phyloP scores from a whole-genome alignment of 306 rosid genomes.

The Inga leiocalycina region DNA sequence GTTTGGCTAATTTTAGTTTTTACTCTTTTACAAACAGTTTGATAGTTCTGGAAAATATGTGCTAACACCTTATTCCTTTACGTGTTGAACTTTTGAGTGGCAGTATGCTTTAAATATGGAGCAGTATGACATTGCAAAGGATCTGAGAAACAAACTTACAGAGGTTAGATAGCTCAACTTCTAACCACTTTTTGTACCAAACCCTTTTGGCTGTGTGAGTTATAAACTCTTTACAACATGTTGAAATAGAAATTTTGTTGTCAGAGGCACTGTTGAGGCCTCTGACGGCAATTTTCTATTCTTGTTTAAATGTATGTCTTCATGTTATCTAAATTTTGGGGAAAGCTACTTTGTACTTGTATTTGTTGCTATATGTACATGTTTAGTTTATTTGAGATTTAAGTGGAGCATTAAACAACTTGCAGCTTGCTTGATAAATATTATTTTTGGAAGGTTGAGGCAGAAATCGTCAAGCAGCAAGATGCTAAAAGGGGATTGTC shows the following conservation, averaged over 20 bases:
- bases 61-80: slow-evolving; percentile 13
- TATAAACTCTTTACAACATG: neutral
- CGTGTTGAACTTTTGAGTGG: slow-evolving; percentile 34
- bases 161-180: slow-evolving; percentile 63
- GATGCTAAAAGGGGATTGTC: slow-evolving; percentile 80
- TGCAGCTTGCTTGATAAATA: slow-evolving; percentile 34
- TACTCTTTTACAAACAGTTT: neutral
- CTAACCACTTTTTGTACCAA: slow-evolving; percentile 1
- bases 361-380: slow-evolving; percentile 6
- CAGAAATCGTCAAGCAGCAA: slow-evolving; percentile 70
- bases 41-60: slow-evolving; percentile 28
- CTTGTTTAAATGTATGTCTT: neutral
- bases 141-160: slow-evolving; percentile 81
- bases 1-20: slow-evolving; percentile 40
- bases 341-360: neutral
- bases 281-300: slow-evolving; percentile 12
- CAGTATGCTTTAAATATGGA: slow-evolving; percentile 89
- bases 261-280: neutral
- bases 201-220: slow-evolving; percentile 18
- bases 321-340: neutral
- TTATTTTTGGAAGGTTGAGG: slow-evolving; percentile 75
- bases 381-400: slow-evolving; percentile 20
- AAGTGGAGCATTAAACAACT: slow-evolving; percentile 33
- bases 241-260: slow-evolving; percentile 14
- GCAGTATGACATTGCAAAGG: slow-evolving; percentile 83